These are phyloP conservation scores for Ceratopteris richardii DNA, from an alignment of 75 land plant genomes.

Conservation along the genomic window DNA sequence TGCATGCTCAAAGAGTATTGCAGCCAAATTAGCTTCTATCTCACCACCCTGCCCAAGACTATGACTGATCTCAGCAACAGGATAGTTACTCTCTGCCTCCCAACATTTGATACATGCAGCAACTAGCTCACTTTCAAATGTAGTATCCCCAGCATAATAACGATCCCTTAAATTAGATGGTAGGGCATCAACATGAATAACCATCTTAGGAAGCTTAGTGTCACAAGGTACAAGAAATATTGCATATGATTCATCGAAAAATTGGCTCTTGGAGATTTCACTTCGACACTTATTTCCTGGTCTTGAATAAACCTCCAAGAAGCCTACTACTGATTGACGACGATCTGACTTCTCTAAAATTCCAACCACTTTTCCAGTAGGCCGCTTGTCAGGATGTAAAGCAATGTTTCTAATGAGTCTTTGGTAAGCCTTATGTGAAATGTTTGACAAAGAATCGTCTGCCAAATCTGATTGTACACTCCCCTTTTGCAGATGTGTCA, in stretches of 20 bases:
- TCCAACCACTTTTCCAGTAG: slow-evolving; percentile 75
- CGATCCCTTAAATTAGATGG: slow-evolving; percentile 50
- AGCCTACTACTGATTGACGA: slow-evolving; percentile 69
- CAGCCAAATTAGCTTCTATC: slow-evolving; percentile 67
- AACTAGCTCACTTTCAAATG: slow-evolving; percentile 59
- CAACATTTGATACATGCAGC: slow-evolving; percentile 67
- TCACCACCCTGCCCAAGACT: slow-evolving; percentile 71
- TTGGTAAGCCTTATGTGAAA: slow-evolving; percentile 19
- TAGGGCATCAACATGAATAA: slow-evolving; percentile 34
- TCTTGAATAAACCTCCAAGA: slow-evolving; percentile 45
- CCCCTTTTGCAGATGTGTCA: neutral
- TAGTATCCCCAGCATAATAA: slow-evolving; percentile 46
- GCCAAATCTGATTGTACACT: neutral
- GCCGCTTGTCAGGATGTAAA: slow-evolving; percentile 61
- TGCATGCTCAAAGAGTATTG: slow-evolving; percentile 77
- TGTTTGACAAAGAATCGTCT: slow-evolving; percentile 6
- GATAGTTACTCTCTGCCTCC: slow-evolving; percentile 47
- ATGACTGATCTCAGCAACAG: slow-evolving; percentile 49
- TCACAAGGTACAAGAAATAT: slow-evolving; percentile 44
- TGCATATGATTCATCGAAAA: neutral
- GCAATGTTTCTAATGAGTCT: slow-evolving; percentile 31
- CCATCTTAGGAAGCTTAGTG: slow-evolving; percentile 67
- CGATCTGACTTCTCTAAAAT: slow-evolving; percentile 58
- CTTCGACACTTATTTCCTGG: neutral
- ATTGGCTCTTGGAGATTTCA: neutral